phyloP scores from a whole-genome alignment of 768 basidiomycete genomes.

The Tephrocybe sp. region DNA sequence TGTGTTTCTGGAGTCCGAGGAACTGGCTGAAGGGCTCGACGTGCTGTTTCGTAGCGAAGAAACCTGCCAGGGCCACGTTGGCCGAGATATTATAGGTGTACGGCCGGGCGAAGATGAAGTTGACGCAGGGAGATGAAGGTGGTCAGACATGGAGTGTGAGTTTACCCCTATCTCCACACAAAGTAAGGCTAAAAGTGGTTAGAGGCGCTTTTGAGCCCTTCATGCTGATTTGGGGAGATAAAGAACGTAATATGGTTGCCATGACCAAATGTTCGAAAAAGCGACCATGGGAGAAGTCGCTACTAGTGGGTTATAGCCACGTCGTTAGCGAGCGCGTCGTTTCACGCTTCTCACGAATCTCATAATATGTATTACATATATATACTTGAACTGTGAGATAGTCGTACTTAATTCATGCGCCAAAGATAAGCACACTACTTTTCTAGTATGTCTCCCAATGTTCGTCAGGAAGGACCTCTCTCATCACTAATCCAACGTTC shows the following conservation, averaged over 20 bases:
- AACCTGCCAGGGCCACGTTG: slow-evolving; percentile 45
- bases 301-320: background rate
- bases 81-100: slow-evolving; percentile 56
- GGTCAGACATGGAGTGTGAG: slow-evolving; percentile 35
- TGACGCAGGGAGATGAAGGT: slow-evolving; percentile 36
- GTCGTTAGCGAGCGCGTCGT: background rate
- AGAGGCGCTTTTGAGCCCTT: background rate
- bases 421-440: background rate
- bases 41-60: slow-evolving; percentile 28
- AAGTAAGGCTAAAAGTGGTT: background rate
- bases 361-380: background rate
- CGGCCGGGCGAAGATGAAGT: slow-evolving; percentile 47
- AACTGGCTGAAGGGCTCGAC: slow-evolving; percentile 16
- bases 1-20: slow-evolving; percentile 15
- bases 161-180: slow-evolving; percentile 6
- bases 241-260: background rate
- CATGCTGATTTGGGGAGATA: background rate
- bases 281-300: background rate
- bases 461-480: slow-evolving; percentile 65
- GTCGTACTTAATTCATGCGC: background rate
- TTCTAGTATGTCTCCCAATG: slow-evolving; percentile 80
- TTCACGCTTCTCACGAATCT: background rate
- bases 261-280: slow-evolving; percentile 5
- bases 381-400: background rate
- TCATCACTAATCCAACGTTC: slow-evolving; percentile 71